phyloP scores from a whole-genome alignment of 139 green algal species.

The Raphidocelis subcapitata region DNA sequence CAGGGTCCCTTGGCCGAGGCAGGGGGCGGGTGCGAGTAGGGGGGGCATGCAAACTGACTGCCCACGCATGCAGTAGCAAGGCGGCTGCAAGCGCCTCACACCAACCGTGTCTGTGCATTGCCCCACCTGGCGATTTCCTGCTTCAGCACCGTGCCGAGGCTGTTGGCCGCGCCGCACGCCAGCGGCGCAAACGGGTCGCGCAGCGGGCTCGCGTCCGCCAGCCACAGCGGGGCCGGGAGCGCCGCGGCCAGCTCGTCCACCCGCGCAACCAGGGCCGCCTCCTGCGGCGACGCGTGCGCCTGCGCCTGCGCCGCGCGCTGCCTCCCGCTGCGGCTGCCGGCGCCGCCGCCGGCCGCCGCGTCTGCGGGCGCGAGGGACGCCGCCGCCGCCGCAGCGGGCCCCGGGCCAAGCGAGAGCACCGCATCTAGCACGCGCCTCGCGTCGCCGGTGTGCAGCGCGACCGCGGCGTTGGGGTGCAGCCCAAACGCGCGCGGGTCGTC shows the following conservation, averaged over 20 bases:
- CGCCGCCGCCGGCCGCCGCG: neutral
- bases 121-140: slow-evolving; percentile 10
- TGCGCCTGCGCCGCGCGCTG: slow-evolving; percentile 2
- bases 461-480: slow-evolving; percentile 79
- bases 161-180: slow-evolving; percentile 58
- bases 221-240: slow-evolving; percentile 42
- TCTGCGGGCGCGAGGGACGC: neutral
- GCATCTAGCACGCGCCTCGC: slow-evolving; percentile 42
- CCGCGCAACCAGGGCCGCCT: slow-evolving; percentile 19
- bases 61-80: no score
- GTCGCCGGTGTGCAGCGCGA: slow-evolving; percentile 65
- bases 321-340: neutral
- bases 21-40: no score
- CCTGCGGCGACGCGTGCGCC: slow-evolving; percentile 1
- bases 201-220: slow-evolving; percentile 25
- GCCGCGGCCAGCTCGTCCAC: slow-evolving; percentile 42
- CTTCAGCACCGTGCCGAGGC: slow-evolving; percentile 70
- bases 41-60: neutral
- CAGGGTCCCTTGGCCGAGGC: no score
- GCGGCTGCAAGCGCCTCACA: no score
- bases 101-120: slow-evolving; percentile 9
- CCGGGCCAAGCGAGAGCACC: slow-evolving; percentile 67
- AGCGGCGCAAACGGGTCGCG: slow-evolving; percentile 43
- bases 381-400: slow-evolving; percentile 3
- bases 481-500: slow-evolving; percentile 80